A percentile compares a stretch with the other conserved stretches of the same genome.
These are phyloP conservation scores for Massarina eburnea DNA, from an alignment of 2,329 filamentous ascomycete species.

Conservation along the genomic window DNA sequence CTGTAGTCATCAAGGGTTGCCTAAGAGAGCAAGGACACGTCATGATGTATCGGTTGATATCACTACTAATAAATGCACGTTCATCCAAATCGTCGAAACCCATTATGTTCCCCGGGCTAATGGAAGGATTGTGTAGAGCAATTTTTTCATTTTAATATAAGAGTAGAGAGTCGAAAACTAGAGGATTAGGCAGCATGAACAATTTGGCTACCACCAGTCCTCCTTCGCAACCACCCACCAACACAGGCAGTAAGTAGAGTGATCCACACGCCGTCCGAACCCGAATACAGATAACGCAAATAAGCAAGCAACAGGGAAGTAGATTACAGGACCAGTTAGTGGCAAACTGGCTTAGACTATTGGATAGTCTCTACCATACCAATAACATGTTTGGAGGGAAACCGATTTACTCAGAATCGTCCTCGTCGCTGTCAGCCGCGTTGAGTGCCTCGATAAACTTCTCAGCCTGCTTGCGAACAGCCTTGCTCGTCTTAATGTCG, in stretches of 20 bases:
- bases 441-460: constrained; percentile 93
- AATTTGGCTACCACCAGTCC: constrained; percentile 1
- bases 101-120: no score
- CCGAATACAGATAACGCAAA: constrained; percentile 12
- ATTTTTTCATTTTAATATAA: constrained; percentile 2
- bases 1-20: no score
- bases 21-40: no score
- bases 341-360: not conserved
- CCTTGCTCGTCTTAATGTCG: constrained; percentile 84
- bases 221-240: not conserved
- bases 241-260: constrained; percentile 20
- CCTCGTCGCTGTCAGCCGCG: constrained; percentile 70
- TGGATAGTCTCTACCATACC: not conserved
- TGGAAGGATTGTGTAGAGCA: constrained; percentile 3
- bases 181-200: constrained; percentile 6
- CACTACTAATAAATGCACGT: no score
- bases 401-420: constrained; percentile 27
- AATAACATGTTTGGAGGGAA: not conserved
- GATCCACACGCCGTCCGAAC: constrained; percentile 21
- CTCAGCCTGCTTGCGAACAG: constrained; percentile 92
- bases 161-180: constrained; percentile 18
- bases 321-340: not conserved
- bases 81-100: no score
- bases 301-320: constrained; percentile 3
- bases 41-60: no score